Base-by-base conservation (phyloP, 257 asterid genomes). In the Lavandula angustifolia region DNA sequence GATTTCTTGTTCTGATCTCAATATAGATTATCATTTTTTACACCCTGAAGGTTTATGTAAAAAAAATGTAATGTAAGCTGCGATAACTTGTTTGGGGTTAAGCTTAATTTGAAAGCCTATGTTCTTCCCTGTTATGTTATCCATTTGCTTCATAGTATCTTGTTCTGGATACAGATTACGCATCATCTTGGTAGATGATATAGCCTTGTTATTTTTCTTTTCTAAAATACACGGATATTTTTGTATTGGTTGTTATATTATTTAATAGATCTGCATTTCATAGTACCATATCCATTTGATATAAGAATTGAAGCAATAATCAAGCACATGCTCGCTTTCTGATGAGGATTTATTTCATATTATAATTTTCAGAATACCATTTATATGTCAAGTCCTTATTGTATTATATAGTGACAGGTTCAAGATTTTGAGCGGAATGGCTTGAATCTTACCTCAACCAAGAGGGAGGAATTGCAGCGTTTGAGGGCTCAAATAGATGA, bases 391-490 rank as follows among this genome's bases (percentile, higher is more conserved):
- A 75, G 77, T 78, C 73, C 69, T 78, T 82, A 76, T 79, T 70
- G 72, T 66, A 74, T 75, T 68, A 67, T 84, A 77, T 83, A 85
- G 91, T 92, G 96, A 92, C 98, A 92, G 99, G 87, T 92, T 82
- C 81, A 76, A 79, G 97, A 92, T 68, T 92, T 87, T 80, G 99
- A 87, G 79, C 81, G 94, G 80, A 89, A 85, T 63, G 99, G 99
- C 44, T 73, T 87, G 72, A 81, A 86, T 78, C 91, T 92, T 49
- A 82, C 96, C 47, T 80, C 85, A 70, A 80, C 92, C 50, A 89
- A 92, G 86, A 89, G 88, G 79, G 92, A 81, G 67, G 97, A 89
- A 67, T 80, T 85, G 77, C 85, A 89, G 76, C 95, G 95, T 59
- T 67, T 89, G 80, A 84, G 71, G 79, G 67, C 66, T 67, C 89